Evolutionary conservation across 2,329 filamentous ascomycete species (phyloP).

Genomic region (Botrytis galanthina): DNA sequence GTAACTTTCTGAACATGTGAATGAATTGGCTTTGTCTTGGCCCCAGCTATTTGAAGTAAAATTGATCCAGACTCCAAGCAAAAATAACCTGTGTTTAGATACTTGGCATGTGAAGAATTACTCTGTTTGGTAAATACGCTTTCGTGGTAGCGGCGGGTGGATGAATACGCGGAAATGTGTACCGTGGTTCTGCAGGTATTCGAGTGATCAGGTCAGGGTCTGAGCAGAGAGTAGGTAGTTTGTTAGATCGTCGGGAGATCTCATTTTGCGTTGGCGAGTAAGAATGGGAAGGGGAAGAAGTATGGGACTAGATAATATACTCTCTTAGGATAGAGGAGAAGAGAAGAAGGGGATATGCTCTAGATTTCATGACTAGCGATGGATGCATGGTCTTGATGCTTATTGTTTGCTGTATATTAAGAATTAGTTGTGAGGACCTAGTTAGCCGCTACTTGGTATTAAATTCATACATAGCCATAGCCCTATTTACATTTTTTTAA

Average conservation of each 20-base stretch:
- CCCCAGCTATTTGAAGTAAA: neutral
- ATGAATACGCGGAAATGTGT: neutral
- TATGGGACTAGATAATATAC: neutral
- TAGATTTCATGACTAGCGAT: neutral
- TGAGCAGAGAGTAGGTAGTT: neutral
- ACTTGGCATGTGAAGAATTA: conserved; percentile 6
- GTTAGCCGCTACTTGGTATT: neutral
- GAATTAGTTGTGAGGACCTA: neutral
- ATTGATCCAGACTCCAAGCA: neutral
- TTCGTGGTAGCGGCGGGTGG: neutral
- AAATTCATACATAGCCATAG: conserved; percentile 8
- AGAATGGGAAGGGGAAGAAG: neutral
- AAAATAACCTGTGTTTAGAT: neutral
- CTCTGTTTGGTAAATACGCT: neutral
- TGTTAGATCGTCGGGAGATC: conserved; percentile 4
- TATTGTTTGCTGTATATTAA: neutral
- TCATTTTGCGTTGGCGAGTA: neutral
- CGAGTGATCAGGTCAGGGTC: neutral
- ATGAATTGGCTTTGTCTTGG: neutral
- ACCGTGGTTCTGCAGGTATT: neutral
- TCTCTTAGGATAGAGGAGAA: neutral
- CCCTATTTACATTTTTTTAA: neutral
- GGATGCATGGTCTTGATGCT: neutral
- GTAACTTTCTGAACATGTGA: neutral
- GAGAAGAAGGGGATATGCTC: neutral